Percentiles rank a stretch among this genome's conserved stretches.
Evolutionary conservation across 805 yeast genomes (phyloP).

Genomic region (Nakazawaea sp.): DNA sequence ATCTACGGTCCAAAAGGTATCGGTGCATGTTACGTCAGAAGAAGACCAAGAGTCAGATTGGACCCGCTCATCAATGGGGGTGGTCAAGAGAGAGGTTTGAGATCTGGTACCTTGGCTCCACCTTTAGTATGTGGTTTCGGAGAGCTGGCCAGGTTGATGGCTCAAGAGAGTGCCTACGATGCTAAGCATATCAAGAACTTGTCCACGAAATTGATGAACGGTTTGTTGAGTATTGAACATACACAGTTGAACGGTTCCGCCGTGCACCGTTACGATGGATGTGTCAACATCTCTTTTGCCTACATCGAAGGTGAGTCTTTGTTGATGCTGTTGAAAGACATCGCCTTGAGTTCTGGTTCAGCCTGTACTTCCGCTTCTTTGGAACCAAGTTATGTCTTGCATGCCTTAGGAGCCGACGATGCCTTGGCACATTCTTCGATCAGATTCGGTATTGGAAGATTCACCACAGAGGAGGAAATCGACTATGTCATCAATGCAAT

Average conservation of each 20-base stretch:
- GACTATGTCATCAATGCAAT: constrained; percentile 91
- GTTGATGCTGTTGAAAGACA: constrained; percentile 95
- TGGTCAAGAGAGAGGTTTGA: constrained; percentile 97
- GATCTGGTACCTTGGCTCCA: constrained; percentile 97
- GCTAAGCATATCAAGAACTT: constrained; percentile 60
- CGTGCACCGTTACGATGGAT: constrained; percentile 74
- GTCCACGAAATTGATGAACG: constrained; percentile 65
- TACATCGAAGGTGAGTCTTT: constrained; percentile 97
- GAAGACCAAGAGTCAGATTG: constrained; percentile 96
- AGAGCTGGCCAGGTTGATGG: constrained; percentile 88
- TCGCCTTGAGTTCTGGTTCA: constrained; percentile 93
- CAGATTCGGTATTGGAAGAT: constrained; percentile 94
- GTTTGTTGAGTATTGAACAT: constrained; percentile 76
- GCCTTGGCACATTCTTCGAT: constrained; percentile 98
- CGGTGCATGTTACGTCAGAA: constrained; percentile 91
- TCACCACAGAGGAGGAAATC: constrained; percentile 92
- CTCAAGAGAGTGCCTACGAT: constrained; percentile 69
- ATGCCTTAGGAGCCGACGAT: constrained; percentile 96
- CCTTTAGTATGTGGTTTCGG: constrained; percentile 95
- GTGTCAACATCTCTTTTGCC: constrained; percentile 95
- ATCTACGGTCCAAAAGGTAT: constrained; percentile 97
- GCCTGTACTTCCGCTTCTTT: constrained; percentile 98
- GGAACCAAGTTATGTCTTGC: constrained; percentile 95
- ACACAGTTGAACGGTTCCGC: constrained; percentile 86
- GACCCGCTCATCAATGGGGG: constrained; percentile 96